phyloP scores from a whole-genome alignment of 116 monocot genomes.

The Cymodocea nodosa region DNA sequence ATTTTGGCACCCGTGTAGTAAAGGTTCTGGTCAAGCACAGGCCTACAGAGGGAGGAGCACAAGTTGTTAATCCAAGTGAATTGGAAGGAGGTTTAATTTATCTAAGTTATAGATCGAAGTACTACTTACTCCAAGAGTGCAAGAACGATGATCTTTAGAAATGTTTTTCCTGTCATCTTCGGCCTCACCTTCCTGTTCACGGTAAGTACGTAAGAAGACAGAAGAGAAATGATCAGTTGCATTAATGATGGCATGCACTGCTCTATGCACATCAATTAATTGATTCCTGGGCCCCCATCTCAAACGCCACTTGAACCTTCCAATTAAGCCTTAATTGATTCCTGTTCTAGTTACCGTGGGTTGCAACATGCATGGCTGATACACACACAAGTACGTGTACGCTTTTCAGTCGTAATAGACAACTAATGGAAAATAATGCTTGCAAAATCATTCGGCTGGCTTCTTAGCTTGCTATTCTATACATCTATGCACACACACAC shows the following conservation, averaged over 20 bases:
- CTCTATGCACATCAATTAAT: not conserved
- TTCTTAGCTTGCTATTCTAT: too few species aligned
- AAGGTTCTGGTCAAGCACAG: slow-evolving; percentile 49
- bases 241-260: not conserved
- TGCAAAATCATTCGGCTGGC: too few species aligned
- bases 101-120: not conserved
- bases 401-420: too few species aligned
- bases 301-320: not conserved
- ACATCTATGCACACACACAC: too few species aligned
- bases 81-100: not conserved
- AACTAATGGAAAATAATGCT: too few species aligned
- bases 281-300: not conserved
- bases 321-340: too few species aligned
- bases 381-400: too few species aligned
- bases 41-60: slow-evolving; percentile 7
- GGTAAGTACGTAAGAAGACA: not conserved
- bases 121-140: slow-evolving; percentile 31
- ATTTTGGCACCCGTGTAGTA: slow-evolving; percentile 39
- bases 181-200: slow-evolving; percentile 31
- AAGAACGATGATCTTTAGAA: slow-evolving; percentile 31
- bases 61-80: not conserved
- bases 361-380: too few species aligned
- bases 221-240: not conserved
- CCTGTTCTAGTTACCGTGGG: too few species aligned
- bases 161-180: slow-evolving; percentile 27